Base-by-base conservation (phyloP, 768 basidiomycete species). In the Phylloporus sp. region DNA sequence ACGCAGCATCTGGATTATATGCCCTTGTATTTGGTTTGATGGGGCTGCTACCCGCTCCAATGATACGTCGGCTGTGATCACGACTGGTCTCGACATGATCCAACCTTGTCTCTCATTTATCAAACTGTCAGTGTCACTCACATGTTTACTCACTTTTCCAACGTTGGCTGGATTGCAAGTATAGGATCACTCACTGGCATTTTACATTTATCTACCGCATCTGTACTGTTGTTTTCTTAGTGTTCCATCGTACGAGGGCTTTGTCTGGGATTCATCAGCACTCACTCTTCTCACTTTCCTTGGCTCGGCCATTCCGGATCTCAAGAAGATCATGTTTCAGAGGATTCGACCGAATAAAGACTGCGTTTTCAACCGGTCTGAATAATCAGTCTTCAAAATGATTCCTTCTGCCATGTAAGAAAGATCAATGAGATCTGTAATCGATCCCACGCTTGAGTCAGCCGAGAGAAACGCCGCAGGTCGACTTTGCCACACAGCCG, bases 21-120 rank as follows among this genome's bases (percentile, higher is more conserved):
- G 80, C 81, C 8, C 73, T 88, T 36, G 72, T 73, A 18, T 87
- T 91, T 61, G 88, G 88, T n/a, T 66, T 88, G 31, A 76, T 91
- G 50, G 88, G 87, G 3, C 73, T 91, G 20, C 70, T 90, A 46
- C 85, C 87, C 13, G 78, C 79, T 23, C 86, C 86, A 12, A 79
- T 73, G 66, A 70, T 78, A 47, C 73, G 78, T 74, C 70, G 72
- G 18, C 59, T 63, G 32, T 73, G 54, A 66, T 52, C 73, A 74
- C 16, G 9, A 72, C 75, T n/a, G n/a, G n/a, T 67, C 26, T 27
- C 18, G 10, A 12, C 15, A 18, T 6, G 27, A 42, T 46, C 31
- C 22, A 24, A 13, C 24, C 8, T 40, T 15, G 39, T 8, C 16
- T 41, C 31, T 38, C 18, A 15, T 36, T 27, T 11, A 8, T 36